Percentiles rank a stretch among this genome's conserved stretches.
Conservation (phyloP, 2,329 filamentous ascomycete species). For the Pseudogymnoascus destructans region DNA sequence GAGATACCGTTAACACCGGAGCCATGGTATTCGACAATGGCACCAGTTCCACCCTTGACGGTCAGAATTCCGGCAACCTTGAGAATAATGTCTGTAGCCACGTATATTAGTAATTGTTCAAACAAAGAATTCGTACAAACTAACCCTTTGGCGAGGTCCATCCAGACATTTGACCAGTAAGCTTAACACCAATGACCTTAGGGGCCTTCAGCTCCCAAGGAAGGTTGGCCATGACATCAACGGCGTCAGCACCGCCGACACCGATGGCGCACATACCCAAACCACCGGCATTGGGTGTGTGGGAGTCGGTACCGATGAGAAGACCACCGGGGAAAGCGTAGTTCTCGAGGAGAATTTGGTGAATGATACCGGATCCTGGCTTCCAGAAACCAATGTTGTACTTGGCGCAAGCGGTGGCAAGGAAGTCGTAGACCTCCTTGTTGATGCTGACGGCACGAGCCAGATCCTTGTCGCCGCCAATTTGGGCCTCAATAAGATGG, state of each 20-base stretch:
- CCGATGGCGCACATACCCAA: conserved; percentile 90
- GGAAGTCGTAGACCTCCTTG: conserved; percentile 98
- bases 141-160: conserved; percentile 88
- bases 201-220: conserved; percentile 98
- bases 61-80: conserved; percentile 95
- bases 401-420: conserved; percentile 86
- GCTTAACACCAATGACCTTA: conserved; percentile 90
- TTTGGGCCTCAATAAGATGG: conserved; percentile 95
- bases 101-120: background rate
- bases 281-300: conserved; percentile 95
- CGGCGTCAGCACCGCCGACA: conserved; percentile 95
- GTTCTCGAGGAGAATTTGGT: conserved; percentile 97
- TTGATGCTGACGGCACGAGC: conserved; percentile 83
- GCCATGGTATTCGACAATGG: conserved; percentile 67
- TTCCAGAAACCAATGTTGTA: conserved; percentile 99
- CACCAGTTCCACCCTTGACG: conserved; percentile 94
- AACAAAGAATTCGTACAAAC: conserved; percentile 22
- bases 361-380: conserved; percentile 96
- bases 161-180: conserved; percentile 77
- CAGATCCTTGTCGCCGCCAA: conserved; percentile 89
- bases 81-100: conserved; percentile 67
- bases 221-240: conserved; percentile 94
- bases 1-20: conserved; percentile 64
- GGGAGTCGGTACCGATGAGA: conserved; percentile 93
- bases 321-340: conserved; percentile 98